Evolutionary conservation across 2,329 filamentous ascomycete genomes (phyloP), one percentile per base, ranked within the genome.

Genomic region (Colletotrichum endophyticum): DNA sequence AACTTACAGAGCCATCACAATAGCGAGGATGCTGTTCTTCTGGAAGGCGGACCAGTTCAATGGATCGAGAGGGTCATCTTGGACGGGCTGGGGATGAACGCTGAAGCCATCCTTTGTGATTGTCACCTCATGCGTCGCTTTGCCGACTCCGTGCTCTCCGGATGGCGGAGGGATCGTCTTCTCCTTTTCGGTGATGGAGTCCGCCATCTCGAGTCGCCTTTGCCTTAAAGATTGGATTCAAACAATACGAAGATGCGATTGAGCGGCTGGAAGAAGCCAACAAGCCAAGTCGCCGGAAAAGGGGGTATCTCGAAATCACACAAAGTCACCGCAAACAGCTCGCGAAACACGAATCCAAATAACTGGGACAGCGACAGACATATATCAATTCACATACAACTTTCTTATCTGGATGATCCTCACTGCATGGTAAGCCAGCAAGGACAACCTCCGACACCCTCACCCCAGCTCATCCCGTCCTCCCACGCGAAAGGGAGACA

Each of bases 1-100:
- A 16, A 81, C 85, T 70, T 84, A 90, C 86, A 89, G 85, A 39
- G 87, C 82, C 88, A 91, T 91, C 19, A 91, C 87, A 75, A 91
- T 89, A 4, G 83, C 84, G 5, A 91, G 82, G 59, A 89, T 88
- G 3, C 79, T 80, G 80, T 90, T 85, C 79, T 91, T 91, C 78
- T 87, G 86, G 12, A 83, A 64, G 4, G 74, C 79, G 0, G 87
- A 82, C 89, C 89, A 91, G 78, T 91, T 91, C 66, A 91, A 82
- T n/a, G 90, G 90, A 78, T 91, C 90, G 25, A 90, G 81, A 2
- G 84, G 79, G 78, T 90, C 89, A 27, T 82, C 79, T 25, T 79
- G 78, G 66, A 81, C 78, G 25, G 82, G 82, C 59, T 84, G 82
- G 4, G 82, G 79, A 85, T 86, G 78, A 63, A 85, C 85, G 82